Conservation (phyloP, 208 protist genomes). For the Strigomonas culicis region DNA sequence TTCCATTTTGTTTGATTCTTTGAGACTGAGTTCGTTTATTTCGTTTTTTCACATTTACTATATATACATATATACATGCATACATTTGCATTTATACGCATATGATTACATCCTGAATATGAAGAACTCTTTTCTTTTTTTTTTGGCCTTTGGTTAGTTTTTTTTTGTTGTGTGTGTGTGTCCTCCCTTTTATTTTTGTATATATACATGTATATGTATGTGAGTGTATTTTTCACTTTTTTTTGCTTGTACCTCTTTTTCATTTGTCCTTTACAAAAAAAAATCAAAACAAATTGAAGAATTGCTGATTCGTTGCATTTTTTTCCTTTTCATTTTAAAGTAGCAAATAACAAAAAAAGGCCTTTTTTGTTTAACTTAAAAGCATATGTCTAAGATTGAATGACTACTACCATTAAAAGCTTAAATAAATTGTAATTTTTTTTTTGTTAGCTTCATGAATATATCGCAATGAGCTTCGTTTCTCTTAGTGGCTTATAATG, state of each 20-base stretch:
- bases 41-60: slow-evolving; percentile 3
- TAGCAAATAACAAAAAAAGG: slow-evolving; percentile 7
- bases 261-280: not conserved
- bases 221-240: slow-evolving; percentile 17
- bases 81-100: slow-evolving; percentile 2
- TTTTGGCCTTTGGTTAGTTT: slow-evolving; percentile 6
- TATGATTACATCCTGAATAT: slow-evolving; percentile 2
- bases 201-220: not conserved
- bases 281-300: not conserved
- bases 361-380: not conserved
- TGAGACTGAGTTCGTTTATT: not conserved
- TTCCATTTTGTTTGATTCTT: not conserved
- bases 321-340: not conserved
- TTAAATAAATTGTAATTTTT: not conserved
- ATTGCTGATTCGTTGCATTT: not conserved
- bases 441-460: too few species aligned
- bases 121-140: slow-evolving; percentile 16
- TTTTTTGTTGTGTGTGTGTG: slow-evolving; percentile 5
- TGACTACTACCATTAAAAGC: not conserved
- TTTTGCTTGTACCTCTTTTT: slow-evolving; percentile 11
- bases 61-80: slow-evolving; percentile 9
- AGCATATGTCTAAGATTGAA: not conserved
- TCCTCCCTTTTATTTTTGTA: slow-evolving; percentile 8
- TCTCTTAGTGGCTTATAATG: not conserved
- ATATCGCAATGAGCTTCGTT: too few species aligned